A percentile compares a stretch with the other conserved stretches of the same genome.
These are phyloP conservation scores for Rugonectria rugulosa DNA, from an alignment of 2,329 filamentous ascomycete genomes.

Conservation along the genomic window DNA sequence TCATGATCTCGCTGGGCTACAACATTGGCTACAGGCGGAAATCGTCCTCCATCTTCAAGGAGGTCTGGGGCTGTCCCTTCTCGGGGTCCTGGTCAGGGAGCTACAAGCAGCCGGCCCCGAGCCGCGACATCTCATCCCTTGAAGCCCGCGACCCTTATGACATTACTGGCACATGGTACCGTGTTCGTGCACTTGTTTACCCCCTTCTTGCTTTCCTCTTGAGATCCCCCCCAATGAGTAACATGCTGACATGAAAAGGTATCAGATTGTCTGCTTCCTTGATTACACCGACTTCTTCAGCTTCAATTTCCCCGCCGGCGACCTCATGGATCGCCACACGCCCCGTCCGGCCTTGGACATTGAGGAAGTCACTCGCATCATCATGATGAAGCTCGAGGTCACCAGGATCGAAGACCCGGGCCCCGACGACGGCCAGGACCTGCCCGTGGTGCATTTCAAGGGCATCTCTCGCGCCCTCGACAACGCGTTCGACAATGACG, in stretches of 20 bases:
- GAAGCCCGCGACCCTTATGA: slow-evolving; percentile 73
- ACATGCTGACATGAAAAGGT: slow-evolving; percentile 28
- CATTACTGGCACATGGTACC: slow-evolving; percentile 74
- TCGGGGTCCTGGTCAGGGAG: slow-evolving; percentile 61
- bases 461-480: slow-evolving; percentile 70
- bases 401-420: slow-evolving; percentile 67
- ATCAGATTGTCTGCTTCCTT: slow-evolving; percentile 56
- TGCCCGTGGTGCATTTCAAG: slow-evolving; percentile 73
- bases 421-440: slow-evolving; percentile 61
- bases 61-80: slow-evolving; percentile 65
- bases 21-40: slow-evolving; percentile 64
- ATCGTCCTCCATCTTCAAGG: slow-evolving; percentile 54
- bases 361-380: slow-evolving; percentile 74
- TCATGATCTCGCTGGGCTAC: slow-evolving; percentile 72
- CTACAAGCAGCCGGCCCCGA: slow-evolving; percentile 49
- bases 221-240: background rate
- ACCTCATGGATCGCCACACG: slow-evolving; percentile 49
- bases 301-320: slow-evolving; percentile 70
- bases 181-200: slow-evolving; percentile 53
- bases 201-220: background rate
- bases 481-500: slow-evolving; percentile 71
- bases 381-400: slow-evolving; percentile 71
- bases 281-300: slow-evolving; percentile 77
- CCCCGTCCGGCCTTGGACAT: slow-evolving; percentile 63
- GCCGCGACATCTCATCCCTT: slow-evolving; percentile 50